phyloP scores from a whole-genome alignment of 805 yeast species.

The Yamadazyma paraphyllophila region DNA sequence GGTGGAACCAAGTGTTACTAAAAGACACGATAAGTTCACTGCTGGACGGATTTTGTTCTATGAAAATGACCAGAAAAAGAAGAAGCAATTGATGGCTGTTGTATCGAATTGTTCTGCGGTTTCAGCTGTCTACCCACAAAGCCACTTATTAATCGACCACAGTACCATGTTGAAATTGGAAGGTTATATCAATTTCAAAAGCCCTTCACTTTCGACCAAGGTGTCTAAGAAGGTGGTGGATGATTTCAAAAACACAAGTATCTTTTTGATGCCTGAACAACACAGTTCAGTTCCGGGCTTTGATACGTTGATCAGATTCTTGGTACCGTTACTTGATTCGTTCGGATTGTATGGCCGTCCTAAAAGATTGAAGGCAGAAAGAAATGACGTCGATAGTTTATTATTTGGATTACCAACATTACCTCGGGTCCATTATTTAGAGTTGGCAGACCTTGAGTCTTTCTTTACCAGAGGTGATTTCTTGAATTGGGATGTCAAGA shows the following conservation, averaged over 20 bases:
- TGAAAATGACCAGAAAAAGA: conserved; percentile 76
- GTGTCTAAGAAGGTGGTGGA: conserved; percentile 27
- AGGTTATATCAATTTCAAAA: conserved; percentile 65
- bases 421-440: conserved; percentile 44
- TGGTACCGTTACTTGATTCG: conserved; percentile 40
- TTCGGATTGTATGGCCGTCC: conserved; percentile 49
- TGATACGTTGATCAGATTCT: conserved; percentile 46
- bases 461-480: conserved; percentile 21
- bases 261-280: conserved; percentile 44
- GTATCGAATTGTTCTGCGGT: conserved; percentile 67
- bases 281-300: conserved; percentile 48
- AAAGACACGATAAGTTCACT: conserved; percentile 39
- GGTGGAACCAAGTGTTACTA: conserved; percentile 64
- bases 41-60: conserved; percentile 76
- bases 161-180: conserved; percentile 88
- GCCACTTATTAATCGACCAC: conserved; percentile 75
- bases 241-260: conserved; percentile 41
- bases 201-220: conserved; percentile 36
- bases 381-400: conserved; percentile 39
- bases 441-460: conserved; percentile 27
- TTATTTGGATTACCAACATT: conserved; percentile 46
- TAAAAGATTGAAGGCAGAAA: conserved; percentile 40
- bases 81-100: conserved; percentile 73
- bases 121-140: conserved; percentile 90
- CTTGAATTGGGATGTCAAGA: conserved; percentile 36